Percentiles rank a stretch among this genome's conserved stretches.
Evolutionary conservation across 2,329 filamentous ascomycete species (phyloP).

Genomic region (Fusarium tjaetaba): DNA sequence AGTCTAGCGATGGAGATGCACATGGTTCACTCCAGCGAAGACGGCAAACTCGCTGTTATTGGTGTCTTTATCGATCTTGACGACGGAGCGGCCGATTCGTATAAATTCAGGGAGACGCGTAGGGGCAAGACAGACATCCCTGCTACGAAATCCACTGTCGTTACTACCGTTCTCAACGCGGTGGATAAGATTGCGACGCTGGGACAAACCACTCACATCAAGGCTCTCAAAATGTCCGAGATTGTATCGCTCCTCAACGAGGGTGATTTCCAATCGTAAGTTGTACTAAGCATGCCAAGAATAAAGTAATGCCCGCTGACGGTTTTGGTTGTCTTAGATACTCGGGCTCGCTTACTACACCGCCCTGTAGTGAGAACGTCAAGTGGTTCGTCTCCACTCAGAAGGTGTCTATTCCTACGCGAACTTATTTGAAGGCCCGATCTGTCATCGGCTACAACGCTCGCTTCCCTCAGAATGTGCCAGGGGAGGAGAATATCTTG

Average conservation of each 20-base stretch:
- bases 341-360: constrained; percentile 69
- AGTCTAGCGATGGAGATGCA: constrained; percentile 46
- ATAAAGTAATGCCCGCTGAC: constrained; percentile 6
- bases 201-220: constrained; percentile 51
- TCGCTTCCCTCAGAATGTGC: constrained; percentile 62
- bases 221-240: constrained; percentile 54
- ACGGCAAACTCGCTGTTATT: constrained; percentile 43
- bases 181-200: constrained; percentile 49
- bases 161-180: constrained; percentile 50
- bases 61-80: constrained; percentile 41
- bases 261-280: constrained; percentile 45
- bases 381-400: constrained; percentile 62
- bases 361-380: constrained; percentile 68
- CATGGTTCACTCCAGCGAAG: constrained; percentile 42
- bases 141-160: constrained; percentile 39
- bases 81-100: constrained; percentile 1
- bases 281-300: not conserved
- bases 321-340: constrained; percentile 49
- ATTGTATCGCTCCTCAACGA: constrained; percentile 46
- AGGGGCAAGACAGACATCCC: not conserved
- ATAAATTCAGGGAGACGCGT: not conserved
- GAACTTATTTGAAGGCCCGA: constrained; percentile 62
- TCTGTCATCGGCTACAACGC: constrained; percentile 65
- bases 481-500: constrained; percentile 51
- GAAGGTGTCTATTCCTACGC: constrained; percentile 58